Percentiles rank a stretch among this genome's conserved stretches.
Evolutionary conservation across 345 rosid genomes (phyloP).

Genomic region (Balakata baccata): DNA sequence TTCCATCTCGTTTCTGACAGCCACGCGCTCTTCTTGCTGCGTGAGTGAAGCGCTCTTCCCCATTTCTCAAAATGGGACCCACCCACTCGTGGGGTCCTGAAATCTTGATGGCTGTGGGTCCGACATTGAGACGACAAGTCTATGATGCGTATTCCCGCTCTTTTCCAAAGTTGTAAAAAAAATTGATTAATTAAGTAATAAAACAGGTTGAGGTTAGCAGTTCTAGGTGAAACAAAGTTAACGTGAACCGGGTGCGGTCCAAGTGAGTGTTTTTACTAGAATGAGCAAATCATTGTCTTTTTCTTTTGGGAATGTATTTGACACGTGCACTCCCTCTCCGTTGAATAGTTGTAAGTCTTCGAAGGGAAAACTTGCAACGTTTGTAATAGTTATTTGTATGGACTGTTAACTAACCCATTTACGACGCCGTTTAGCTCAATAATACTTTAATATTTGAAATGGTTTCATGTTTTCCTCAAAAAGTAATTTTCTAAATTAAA

Average conservation of each 20-base stretch:
- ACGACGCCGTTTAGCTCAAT: too few relatives aligned
- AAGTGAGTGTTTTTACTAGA: background rate
- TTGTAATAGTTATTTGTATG: too few relatives aligned
- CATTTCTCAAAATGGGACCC: background rate
- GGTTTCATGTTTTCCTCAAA: too few relatives aligned
- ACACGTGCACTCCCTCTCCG: too few relatives aligned
- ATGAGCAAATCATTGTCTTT: constrained; percentile 6
- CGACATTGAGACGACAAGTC: constrained; percentile 30
- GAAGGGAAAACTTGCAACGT: too few relatives aligned
- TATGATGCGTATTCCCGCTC: constrained; percentile 15
- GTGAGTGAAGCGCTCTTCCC: background rate
- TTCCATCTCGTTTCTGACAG: background rate
- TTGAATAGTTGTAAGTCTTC: too few relatives aligned
- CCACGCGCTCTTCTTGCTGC: constrained; percentile 16
- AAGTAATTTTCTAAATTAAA: too few relatives aligned
- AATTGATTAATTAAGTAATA: too few relatives aligned
- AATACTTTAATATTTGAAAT: too few relatives aligned
- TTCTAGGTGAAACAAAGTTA: constrained; percentile 1
- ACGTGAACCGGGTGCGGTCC: constrained; percentile 2
- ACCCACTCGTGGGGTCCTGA: constrained; percentile 20
- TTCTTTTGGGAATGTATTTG: too few relatives aligned
- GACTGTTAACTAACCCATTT: too few relatives aligned
- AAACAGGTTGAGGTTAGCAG: background rate
- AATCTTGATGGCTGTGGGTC: constrained; percentile 14
- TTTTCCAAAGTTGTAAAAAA: constrained; percentile 10